Base-by-base conservation (phyloP, 2,329 filamentous ascomycete species). In the Aureobasidium sp. region DNA sequence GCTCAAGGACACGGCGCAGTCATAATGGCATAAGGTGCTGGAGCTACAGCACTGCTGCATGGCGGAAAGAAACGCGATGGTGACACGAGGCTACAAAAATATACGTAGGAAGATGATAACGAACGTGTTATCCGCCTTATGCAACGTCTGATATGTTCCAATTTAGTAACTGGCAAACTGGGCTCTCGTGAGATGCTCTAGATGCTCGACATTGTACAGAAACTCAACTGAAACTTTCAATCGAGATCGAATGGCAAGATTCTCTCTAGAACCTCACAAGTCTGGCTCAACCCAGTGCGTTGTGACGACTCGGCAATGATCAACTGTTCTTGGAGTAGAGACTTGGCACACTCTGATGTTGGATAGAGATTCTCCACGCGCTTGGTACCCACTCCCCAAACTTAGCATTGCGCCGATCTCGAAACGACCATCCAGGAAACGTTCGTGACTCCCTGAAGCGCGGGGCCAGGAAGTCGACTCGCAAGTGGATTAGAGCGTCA, bases 391-490 rank as follows among this genome's bases (percentile, higher is more conserved):
- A 53, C 49, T 53, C 35, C 21, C 49, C 37, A 54, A 54, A 43
- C 37, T 54, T 54, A 54, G 51, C 37, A 54, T 54, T n/a, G 27
- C 33, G 51, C 15, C 51, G 51, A 54, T 54, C 51, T 38, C 23
- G 27, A 40, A 54, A 54, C 51, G 37, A 54, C 38, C 51, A 54
- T 54, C n/a, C 25, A 54, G 19, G 25, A 33, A 43, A 42, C 51
- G 25, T 17, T 13, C 51, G 37, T 23, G 27, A 54, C n/a, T 29
- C 10, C 21, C n/a, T 31, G n/a, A 43, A 43, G 5, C 25, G 51
- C 37, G 51, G 51, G 51, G 51, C 37, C 49, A 53, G 9, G 15
- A 53, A 40, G 13, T 40, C 33, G 40, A 40, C 27, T 19, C 23
- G 6, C 33, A 19, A 38, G 49, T 35, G 33, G 19, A 25, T 2